Conservation (phyloP, 805 yeast genomes). For the Zygoascus flipseniorum region DNA sequence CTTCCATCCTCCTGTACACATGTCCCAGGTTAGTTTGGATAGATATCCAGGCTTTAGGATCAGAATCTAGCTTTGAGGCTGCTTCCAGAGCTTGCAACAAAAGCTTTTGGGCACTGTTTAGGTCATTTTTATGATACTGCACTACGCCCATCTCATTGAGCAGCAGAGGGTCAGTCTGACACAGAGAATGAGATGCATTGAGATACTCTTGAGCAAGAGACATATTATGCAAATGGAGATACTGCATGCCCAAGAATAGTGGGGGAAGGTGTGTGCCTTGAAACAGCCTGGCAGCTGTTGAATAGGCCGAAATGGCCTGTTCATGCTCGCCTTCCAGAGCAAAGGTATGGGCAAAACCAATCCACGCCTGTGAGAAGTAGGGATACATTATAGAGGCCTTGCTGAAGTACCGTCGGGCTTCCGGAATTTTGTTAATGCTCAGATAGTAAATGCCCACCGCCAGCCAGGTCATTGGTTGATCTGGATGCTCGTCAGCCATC, state of each 20-base stretch:
- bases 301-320: slow-evolving; percentile 94
- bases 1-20: slow-evolving; percentile 63
- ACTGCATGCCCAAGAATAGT: slow-evolving; percentile 92
- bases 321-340: slow-evolving; percentile 99
- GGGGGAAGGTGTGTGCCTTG: slow-evolving; percentile 73
- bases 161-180: slow-evolving; percentile 78
- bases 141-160: slow-evolving; percentile 91
- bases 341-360: slow-evolving; percentile 96
- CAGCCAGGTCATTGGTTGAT: slow-evolving; percentile 78
- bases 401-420: slow-evolving; percentile 80
- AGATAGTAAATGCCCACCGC: slow-evolving; percentile 89
- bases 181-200: slow-evolving; percentile 61
- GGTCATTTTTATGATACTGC: slow-evolving; percentile 66
- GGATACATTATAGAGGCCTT: slow-evolving; percentile 86
- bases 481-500: slow-evolving; percentile 76
- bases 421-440: slow-evolving; percentile 59
- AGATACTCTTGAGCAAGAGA: slow-evolving; percentile 82
- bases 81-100: slow-evolving; percentile 64
- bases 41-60: slow-evolving; percentile 75
- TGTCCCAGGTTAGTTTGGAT: slow-evolving; percentile 85
- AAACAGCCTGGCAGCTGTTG: slow-evolving; percentile 87
- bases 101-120: slow-evolving; percentile 58
- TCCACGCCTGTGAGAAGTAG: slow-evolving; percentile 91
- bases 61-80: slow-evolving; percentile 61
- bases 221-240: slow-evolving; percentile 76